phyloP scores from a whole-genome alignment of 2,329 filamentous ascomycete species.

The Nemania abortiva region DNA sequence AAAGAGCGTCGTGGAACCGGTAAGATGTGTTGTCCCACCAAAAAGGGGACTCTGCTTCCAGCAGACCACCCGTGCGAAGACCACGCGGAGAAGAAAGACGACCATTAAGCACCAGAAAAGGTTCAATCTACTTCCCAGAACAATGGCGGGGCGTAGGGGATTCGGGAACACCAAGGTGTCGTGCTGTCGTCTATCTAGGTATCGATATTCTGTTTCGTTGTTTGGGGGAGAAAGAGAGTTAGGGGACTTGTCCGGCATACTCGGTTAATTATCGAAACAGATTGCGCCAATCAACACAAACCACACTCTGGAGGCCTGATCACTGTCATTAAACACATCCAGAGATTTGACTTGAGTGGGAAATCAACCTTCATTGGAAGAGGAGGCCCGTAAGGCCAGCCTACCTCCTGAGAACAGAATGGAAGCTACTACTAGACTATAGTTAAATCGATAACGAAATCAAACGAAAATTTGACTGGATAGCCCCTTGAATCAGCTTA shows the following conservation, averaged over 20 bases:
- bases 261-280: background rate
- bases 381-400: too few species aligned
- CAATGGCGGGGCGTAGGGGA: background rate
- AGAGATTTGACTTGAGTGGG: too few species aligned
- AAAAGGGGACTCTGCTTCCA: background rate
- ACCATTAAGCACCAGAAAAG: slow-evolving; percentile 3
- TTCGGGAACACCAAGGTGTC: background rate
- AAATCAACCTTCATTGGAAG: too few species aligned
- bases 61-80: background rate
- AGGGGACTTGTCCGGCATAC: background rate
- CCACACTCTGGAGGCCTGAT: too few species aligned
- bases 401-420: too few species aligned
- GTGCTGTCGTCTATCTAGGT: background rate
- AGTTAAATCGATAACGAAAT: too few species aligned
- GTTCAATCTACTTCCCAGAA: background rate
- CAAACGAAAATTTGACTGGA: too few species aligned
- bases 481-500: too few species aligned
- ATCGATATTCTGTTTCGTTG: slow-evolving; percentile 4
- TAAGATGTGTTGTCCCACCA: background rate
- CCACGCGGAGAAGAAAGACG: slow-evolving; percentile 9
- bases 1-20: background rate
- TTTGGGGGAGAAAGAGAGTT: background rate
- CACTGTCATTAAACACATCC: too few species aligned
- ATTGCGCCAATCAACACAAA: too few species aligned
- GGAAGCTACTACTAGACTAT: too few species aligned